A percentile compares a stretch with the other conserved stretches of the same genome.
Conservation (phyloP, 2,329 filamentous ascomycete genomes). For the Curvularia eragrostidis region DNA sequence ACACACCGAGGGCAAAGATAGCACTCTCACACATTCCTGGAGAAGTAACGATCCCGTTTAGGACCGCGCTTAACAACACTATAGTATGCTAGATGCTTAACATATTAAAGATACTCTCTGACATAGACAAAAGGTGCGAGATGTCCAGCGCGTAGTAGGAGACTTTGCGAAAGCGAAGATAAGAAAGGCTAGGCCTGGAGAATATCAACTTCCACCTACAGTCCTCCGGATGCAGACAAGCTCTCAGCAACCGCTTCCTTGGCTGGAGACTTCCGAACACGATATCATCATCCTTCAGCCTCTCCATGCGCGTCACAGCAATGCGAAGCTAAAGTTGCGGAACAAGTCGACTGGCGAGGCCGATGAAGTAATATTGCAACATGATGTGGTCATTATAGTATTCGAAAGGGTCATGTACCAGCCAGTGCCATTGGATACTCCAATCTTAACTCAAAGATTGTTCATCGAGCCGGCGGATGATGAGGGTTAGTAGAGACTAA, state of each 20-base stretch:
- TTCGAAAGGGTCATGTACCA: constrained; percentile 6
- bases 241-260: neutral
- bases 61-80: constrained; percentile 6
- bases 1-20: neutral
- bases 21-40: constrained; percentile 5
- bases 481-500: constrained; percentile 1
- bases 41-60: constrained; percentile 5
- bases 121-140: neutral
- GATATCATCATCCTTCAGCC: constrained; percentile 3
- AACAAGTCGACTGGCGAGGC: constrained; percentile 2
- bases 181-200: constrained; percentile 5
- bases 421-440: constrained; percentile 1
- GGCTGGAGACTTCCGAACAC: constrained; percentile 5
- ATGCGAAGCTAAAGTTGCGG: constrained; percentile 8
- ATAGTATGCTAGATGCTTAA: constrained; percentile 4
- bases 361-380: constrained; percentile 1
- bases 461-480: constrained; percentile 4
- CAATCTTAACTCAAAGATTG: constrained; percentile 1
- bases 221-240: neutral
- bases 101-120: neutral
- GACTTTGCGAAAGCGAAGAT: constrained; percentile 9
- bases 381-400: constrained; percentile 1
- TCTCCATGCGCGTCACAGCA: neutral
- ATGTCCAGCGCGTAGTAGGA: constrained; percentile 1
- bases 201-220: constrained; percentile 7